Base-by-base conservation (phyloP, 192 early-diverging fungal genomes). In the Mortierella claussenii region DNA sequence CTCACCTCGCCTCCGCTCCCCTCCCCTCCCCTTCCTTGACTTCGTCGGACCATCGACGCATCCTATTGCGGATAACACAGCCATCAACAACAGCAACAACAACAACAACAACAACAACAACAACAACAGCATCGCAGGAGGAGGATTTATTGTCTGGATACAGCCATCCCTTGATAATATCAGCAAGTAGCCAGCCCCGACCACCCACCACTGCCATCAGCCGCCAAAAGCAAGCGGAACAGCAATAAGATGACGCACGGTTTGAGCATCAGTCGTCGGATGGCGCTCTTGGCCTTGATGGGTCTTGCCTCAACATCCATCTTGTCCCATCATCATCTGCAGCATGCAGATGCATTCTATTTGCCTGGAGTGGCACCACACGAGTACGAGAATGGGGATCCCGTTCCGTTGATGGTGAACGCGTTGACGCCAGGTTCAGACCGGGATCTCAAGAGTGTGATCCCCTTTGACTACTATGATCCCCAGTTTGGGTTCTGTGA, bases 291-390 rank as follows among this genome's bases (percentile, higher is more conserved):
- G 37, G 37, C 13, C 8, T 10, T 40, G 37, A 7, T 40, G 7
- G 37, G 37, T 40, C 37, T 40, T 40, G 46, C 46, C 7, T 43
- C 42, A 31, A 10, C 54, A 10, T 49, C 46, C 24, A 51, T 47
- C 13, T 60, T 36, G 15, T 64, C 40, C 6, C 54, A 30, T 27
- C 50, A 8, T 43, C 55, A 7, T 37, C 30, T 21, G 20, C 44
- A 44, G 5, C n/a, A 24, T 20, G 52, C 44, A 12, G 46, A 66
- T 23, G 93, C 89, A 5, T 98, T 97, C 79, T 98, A 98, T 67
- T 84, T 98, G 21, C 96, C 96, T 17, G 96, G 96, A 46, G 93
- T 98, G 32, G 93, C 95, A 3, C 96, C 96, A 27, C 83, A 88
- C 36, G 94, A 98, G 79, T 98, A 96, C 80, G 74, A 64, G 31